Base-by-base conservation (phyloP, 1,284 basidiomycete genomes). In the Boletellus deceptivus region DNA sequence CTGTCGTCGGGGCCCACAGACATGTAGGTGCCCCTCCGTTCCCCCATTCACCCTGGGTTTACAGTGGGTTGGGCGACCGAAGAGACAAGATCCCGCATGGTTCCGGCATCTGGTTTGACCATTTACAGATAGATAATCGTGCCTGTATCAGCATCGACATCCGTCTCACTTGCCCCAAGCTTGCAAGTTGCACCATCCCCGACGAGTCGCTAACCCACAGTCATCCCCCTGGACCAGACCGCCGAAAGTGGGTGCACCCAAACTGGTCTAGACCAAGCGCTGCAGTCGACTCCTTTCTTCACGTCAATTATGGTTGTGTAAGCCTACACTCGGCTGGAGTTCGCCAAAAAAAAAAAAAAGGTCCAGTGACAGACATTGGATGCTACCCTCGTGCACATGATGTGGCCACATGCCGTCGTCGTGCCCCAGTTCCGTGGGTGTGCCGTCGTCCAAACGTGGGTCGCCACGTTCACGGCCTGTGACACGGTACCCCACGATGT, bases 321-420 rank as follows among this genome's bases (percentile, higher is more conserved):
- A 54, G 18, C 17, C 18, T 34, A 17, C 43, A 20, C 49, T 8
- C 11, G 25, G 22, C 1, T 22, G 22, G 27, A 2, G 11, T 55
- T 55, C 60, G 43, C 58, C 40, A 36, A 34, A 20, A 20, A 20
- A 20, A 20, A 20, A 20, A 20, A 13, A 5, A 31, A 8, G n/a
- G n/a, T 31, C 46, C 27, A 9, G 27, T 35, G 37, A 39, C 37
- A 22, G 27, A 37, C 27, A 20, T 13, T 29, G 16, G 25, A 31
- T 10, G 29, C 6, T 29, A 3, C 29, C 11, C 29, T 3, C 29
- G 29, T 31, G 29, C 29, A 31, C 29, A 33, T 34, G 36, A 29
- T 43, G 22, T 22, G 17, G 29, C 29, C 25, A 33, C 14, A 31
- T 41, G 27, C 16, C 20, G 41, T 18, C 24, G 14, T 14, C 20